A percentile compares a stretch with the other conserved stretches of the same genome.
phyloP scores from a whole-genome alignment of 495 filamentous ascomycete species.

The Clavariopsis aquatica region DNA sequence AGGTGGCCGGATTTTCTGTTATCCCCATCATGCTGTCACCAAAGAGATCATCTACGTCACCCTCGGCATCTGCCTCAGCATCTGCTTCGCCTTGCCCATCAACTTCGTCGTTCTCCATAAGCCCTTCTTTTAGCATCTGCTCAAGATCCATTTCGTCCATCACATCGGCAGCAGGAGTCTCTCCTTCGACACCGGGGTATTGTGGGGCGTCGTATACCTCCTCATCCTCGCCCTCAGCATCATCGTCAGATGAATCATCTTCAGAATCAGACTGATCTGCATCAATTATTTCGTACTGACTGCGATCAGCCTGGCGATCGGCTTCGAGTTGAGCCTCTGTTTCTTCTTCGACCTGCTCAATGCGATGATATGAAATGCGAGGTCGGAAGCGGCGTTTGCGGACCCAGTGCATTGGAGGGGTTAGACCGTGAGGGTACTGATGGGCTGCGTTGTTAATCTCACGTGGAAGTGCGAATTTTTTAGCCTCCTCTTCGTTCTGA shows the following conservation, averaged over 20 bases:
- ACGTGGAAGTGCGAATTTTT: conserved; percentile 63
- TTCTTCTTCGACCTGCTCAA: conserved; percentile 82
- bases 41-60: conserved; percentile 45
- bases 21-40: conserved; percentile 40
- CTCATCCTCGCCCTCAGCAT: conserved; percentile 51
- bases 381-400: conserved; percentile 84
- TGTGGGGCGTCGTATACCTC: conserved; percentile 9
- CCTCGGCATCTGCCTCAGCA: conserved; percentile 51
- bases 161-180: conserved; percentile 32
- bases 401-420: conserved; percentile 85
- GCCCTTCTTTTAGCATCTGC: conserved; percentile 52
- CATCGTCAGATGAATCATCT: conserved; percentile 57
- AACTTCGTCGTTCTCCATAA: conserved; percentile 45
- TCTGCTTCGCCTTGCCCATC: conserved; percentile 32
- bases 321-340: conserved; percentile 73
- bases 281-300: conserved; percentile 67
- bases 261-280: conserved; percentile 48
- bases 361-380: conserved; percentile 76
- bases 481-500: conserved; percentile 69
- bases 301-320: conserved; percentile 57
- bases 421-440: conserved; percentile 89
- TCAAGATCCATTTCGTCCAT: conserved; percentile 24
- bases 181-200: conserved; percentile 31
- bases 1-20: conserved; percentile 18
- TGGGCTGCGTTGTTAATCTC: conserved; percentile 63